Conservation (phyloP, 345 rosid genomes). For the Orychophragmus violaceus region DNA sequence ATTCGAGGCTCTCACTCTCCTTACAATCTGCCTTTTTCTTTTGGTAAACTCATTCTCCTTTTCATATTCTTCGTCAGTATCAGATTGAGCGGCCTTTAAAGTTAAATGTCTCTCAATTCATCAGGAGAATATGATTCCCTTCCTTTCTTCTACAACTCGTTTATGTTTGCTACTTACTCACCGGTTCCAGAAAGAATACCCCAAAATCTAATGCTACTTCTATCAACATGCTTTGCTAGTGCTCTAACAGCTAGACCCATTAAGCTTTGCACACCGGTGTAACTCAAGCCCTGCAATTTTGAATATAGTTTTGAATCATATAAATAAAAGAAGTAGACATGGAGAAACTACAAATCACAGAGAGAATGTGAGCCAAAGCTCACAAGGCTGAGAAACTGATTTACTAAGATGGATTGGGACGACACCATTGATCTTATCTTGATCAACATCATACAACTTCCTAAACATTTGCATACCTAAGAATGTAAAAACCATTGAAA, state of each 20-base stretch:
- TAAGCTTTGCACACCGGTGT: constrained; percentile 51
- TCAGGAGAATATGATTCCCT: constrained; percentile 56
- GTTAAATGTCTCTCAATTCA: constrained; percentile 33
- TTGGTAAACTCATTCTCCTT: neutral
- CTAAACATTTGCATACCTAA: constrained; percentile 20
- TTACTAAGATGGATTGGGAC: constrained; percentile 22
- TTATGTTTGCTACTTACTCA: constrained; percentile 26
- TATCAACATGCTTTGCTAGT: too few species aligned
- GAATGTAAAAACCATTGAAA: neutral
- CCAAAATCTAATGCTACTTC: constrained; percentile 51
- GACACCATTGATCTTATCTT: constrained; percentile 23
- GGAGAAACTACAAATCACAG: constrained; percentile 16
- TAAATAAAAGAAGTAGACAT: neutral
- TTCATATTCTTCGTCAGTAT: constrained; percentile 44
- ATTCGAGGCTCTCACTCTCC: constrained; percentile 38
- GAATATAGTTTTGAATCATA: neutral
- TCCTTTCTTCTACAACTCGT: constrained; percentile 24
- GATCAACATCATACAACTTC: constrained; percentile 6
- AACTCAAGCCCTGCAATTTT: constrained; percentile 44
- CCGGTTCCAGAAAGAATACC: constrained; percentile 59
- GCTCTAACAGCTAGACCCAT: too few species aligned
- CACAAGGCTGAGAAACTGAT: constrained; percentile 25
- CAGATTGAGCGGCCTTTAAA: constrained; percentile 30
- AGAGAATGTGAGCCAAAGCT: constrained; percentile 25
- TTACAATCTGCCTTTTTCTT: neutral